Evolutionary conservation across 2,329 filamentous ascomycete species (phyloP), one percentile per base, ranked within the genome.

Genomic region (Pseudogymnoascus verrucosus): DNA sequence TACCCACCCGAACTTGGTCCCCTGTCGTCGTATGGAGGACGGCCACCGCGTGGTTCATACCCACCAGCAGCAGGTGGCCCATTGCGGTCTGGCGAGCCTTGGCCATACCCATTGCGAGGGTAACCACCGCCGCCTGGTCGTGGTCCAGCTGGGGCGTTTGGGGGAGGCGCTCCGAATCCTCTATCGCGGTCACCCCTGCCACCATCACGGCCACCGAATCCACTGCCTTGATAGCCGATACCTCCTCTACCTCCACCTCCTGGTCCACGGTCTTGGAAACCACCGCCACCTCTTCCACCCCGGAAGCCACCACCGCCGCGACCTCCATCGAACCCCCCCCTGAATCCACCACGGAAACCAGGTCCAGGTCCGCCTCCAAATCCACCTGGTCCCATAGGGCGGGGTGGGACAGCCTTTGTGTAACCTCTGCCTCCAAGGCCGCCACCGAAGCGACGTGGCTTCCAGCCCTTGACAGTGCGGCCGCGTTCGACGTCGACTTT

Each of bases 401-500:
- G 86, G 37, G 89, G 81, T 61, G 89, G 84, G 68, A 86, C 81
- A 14, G 88, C 85, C 76, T 93, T 96, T 64, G 93, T 98, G 77
- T 98, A 98, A 68, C 91, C 90, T 71, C 95, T 88, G 54, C 93
- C 93, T 67, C 95, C 95, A 2, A 97, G 84, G 57, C 95, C 95
- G 68, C 95, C 95, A 64, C 93, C 95, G 62, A 96, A 89, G 67
- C 95, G 89, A 69, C 90, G 88, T 66, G 95, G 95, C 73, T 90
- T 89, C 95, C 95, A 99, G 60, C 89, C 91, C 73, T 90, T 90
- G 42, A 97, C 91, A 34, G 95, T 98, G 70, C 95, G 89, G 69
- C 95, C 95, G 73, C 95, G 88, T 78, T 99, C 95, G 66, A 98
- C 93, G 74, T 99, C 95, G 72, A 98, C 92, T 74, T 96, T 86